phyloP scores from a whole-genome alignment of 169 alveolate species.

The Amoebophrya sp. region DNA sequence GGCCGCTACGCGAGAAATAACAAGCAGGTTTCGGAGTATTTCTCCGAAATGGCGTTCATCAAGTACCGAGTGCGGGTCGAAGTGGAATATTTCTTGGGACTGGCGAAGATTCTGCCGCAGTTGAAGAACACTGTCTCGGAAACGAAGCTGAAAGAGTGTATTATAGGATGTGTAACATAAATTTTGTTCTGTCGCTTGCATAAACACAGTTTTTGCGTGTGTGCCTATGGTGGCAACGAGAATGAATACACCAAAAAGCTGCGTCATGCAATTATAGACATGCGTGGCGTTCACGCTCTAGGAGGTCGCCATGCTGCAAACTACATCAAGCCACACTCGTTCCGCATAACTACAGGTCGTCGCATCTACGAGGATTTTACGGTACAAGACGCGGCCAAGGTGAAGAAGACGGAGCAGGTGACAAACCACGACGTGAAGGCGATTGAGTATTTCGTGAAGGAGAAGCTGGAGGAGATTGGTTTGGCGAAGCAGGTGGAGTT shows the following conservation, averaged over 20 bases:
- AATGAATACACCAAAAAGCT: no score
- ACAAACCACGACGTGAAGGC: conserved; percentile 13
- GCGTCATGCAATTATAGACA: no score
- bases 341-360: no score
- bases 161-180: no score
- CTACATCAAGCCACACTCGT: no score
- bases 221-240: no score
- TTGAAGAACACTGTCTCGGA: no score
- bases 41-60: not conserved
- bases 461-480: not conserved
- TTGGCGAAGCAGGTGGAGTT: not conserved
- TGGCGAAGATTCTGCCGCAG: not conserved
- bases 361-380: not conserved
- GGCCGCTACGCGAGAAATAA: not conserved
- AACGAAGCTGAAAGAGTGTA: no score
- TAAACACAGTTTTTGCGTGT: no score
- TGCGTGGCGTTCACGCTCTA: no score
- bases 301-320: no score
- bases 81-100: not conserved
- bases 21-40: not conserved
- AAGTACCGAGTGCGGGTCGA: not conserved
- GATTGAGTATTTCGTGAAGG: not conserved
- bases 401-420: not conserved
- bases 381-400: not conserved
- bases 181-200: no score